Evolutionary conservation across 2,329 filamentous ascomycete genomes (phyloP).

Genomic region (Pseudogymnoascus sp.): DNA sequence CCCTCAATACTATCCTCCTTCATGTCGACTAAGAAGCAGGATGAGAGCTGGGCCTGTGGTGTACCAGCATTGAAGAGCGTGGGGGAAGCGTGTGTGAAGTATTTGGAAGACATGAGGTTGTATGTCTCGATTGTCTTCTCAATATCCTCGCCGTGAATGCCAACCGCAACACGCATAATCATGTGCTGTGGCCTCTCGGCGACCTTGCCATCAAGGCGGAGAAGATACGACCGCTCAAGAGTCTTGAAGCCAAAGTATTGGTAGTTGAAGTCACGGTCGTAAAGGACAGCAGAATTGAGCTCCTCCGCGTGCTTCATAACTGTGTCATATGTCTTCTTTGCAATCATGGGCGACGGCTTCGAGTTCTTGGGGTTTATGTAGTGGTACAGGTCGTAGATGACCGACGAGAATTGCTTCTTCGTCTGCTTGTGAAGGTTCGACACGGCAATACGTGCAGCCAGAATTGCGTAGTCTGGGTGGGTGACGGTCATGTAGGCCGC

Average conservation of each 20-base stretch:
- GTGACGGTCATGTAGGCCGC: constrained; percentile 99
- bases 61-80: constrained; percentile 98
- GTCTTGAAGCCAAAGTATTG: constrained; percentile 99
- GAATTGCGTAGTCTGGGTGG: constrained; percentile 97
- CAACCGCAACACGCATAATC: constrained; percentile 98
- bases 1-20: constrained; percentile 99
- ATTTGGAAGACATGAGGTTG: constrained; percentile 97
- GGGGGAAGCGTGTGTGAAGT: constrained; percentile 95
- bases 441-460: constrained; percentile 94
- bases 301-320: constrained; percentile 96
- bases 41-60: constrained; percentile 87
- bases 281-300: constrained; percentile 97
- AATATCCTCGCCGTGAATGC: constrained; percentile 90
- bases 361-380: constrained; percentile 94
- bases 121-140: constrained; percentile 96
- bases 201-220: constrained; percentile 91
- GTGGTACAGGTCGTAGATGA: constrained; percentile 86
- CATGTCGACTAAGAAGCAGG: constrained; percentile 98
- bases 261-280: constrained; percentile 99
- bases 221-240: constrained; percentile 90
- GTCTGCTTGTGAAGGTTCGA: constrained; percentile 99
- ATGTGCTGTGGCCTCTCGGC: constrained; percentile 97
- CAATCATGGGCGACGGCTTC: constrained; percentile 85
- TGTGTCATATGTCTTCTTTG: constrained; percentile 78
- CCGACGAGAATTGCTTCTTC: constrained; percentile 98